phyloP scores from a whole-genome alignment of 2,329 filamentous ascomycete genomes.

The Botrytis deweyae region DNA sequence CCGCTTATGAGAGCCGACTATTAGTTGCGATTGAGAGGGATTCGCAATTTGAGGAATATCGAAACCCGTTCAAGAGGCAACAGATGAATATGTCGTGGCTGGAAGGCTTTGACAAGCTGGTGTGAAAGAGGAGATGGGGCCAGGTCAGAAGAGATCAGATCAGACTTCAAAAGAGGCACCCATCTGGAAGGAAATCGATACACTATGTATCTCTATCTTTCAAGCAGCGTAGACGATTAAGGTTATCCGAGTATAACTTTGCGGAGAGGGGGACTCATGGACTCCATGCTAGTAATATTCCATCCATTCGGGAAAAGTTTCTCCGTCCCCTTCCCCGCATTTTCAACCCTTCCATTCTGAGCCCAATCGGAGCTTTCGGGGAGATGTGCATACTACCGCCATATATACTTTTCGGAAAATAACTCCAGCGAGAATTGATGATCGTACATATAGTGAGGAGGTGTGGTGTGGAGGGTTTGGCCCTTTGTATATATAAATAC shows the following conservation, averaged over 20 bases:
- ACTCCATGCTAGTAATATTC: background rate
- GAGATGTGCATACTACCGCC: background rate
- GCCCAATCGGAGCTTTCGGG: background rate
- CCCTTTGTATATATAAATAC: background rate
- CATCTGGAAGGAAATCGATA: background rate
- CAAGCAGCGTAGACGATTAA: background rate
- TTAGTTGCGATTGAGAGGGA: background rate
- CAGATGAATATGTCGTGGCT: background rate
- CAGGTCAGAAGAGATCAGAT: background rate
- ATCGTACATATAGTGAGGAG: background rate
- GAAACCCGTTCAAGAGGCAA: background rate
- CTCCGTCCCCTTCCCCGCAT: background rate
- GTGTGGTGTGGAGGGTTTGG: background rate
- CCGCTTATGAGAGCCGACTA: too few species aligned
- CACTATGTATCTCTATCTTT: background rate
- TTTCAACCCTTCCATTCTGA: background rate
- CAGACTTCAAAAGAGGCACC: background rate
- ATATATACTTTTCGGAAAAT: background rate
- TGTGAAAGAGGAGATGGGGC: background rate
- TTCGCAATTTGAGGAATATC: background rate
- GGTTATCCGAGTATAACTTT: background rate
- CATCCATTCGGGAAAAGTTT: slow-evolving; percentile 1
- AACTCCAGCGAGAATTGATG: background rate
- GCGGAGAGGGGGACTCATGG: background rate
- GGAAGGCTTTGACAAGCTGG: background rate